Percentiles rank a stretch among this genome's conserved stretches.
These are phyloP conservation scores for Suillus luteus DNA, from an alignment of 768 basidiomycete species.

Conservation along the genomic window DNA sequence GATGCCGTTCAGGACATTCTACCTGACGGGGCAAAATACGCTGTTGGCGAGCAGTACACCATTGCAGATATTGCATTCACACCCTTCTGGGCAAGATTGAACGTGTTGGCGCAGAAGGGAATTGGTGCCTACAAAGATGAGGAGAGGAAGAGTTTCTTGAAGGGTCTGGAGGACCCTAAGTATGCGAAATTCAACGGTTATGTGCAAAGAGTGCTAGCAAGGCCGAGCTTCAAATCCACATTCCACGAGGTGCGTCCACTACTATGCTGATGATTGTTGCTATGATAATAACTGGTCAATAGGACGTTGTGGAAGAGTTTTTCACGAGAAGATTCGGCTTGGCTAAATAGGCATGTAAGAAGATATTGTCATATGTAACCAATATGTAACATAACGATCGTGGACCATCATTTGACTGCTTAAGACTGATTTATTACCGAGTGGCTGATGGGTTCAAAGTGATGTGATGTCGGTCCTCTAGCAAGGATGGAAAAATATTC, in stretches of 20 bases:
- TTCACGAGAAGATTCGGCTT: slow-evolving; percentile 15
- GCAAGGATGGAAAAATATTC: too few relatives aligned
- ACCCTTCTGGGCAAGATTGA: slow-evolving; percentile 61
- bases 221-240: slow-evolving; percentile 57
- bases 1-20: slow-evolving; percentile 55
- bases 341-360: slow-evolving; percentile 8
- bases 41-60: slow-evolving; percentile 35
- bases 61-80: slow-evolving; percentile 63
- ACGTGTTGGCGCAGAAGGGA: slow-evolving; percentile 48
- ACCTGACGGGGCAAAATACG: slow-evolving; percentile 43
- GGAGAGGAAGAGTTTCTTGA: slow-evolving; percentile 46
- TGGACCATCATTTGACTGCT: not conserved
- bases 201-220: slow-evolving; percentile 44
- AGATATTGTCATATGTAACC: not conserved
- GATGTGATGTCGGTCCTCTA: too few relatives aligned
- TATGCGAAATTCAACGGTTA: slow-evolving; percentile 56
- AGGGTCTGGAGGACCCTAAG: slow-evolving; percentile 41
- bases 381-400: not conserved
- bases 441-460: too few relatives aligned
- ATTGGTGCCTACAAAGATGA: slow-evolving; percentile 52
- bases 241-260: slow-evolving; percentile 50
- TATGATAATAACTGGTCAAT: not conserved
- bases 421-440: not conserved
- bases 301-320: slow-evolving; percentile 17
- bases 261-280: too few relatives aligned